These are phyloP conservation scores for Psidium friedrichsthalianum DNA, from an alignment of 345 rosid species.

Conservation along the genomic window DNA sequence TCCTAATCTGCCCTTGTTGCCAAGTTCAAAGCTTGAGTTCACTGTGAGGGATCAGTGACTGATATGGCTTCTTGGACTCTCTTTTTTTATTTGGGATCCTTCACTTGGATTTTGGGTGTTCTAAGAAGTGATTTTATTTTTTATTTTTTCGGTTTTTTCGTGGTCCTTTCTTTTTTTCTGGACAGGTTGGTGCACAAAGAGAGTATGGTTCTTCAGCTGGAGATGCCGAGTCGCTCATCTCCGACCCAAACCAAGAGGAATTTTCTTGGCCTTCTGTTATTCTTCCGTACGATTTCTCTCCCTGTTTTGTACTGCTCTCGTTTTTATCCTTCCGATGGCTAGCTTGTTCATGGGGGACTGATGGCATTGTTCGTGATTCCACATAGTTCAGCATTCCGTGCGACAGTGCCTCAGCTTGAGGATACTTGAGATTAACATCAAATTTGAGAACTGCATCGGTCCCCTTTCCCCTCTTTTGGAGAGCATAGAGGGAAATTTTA, in stretches of 20 bases:
- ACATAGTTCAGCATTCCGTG: not conserved
- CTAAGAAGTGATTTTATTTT: not conserved
- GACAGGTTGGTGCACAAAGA: constrained; percentile 37
- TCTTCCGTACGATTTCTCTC: constrained; percentile 55
- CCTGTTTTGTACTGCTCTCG: not conserved
- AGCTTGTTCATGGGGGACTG: not conserved
- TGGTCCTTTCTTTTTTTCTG: not conserved
- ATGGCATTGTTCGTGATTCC: not conserved
- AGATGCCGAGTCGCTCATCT: constrained; percentile 29
- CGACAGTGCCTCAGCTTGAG: not conserved
- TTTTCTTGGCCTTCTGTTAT: constrained; percentile 87
- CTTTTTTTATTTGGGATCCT: not conserved
- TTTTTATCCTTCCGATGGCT: not conserved
- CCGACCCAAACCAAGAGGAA: constrained; percentile 40
- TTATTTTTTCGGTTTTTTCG: not conserved
- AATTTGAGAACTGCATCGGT: not conserved
- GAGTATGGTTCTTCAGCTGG: constrained; percentile 43
- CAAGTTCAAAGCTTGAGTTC: not conserved
- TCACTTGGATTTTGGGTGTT: not conserved
- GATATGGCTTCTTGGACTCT: not conserved
- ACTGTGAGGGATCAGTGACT: not conserved
- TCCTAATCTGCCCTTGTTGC: not conserved
- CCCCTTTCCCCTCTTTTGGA: not conserved
- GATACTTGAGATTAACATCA: not conserved
- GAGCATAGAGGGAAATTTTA: not conserved